phyloP scores from a whole-genome alignment of 768 basidiomycete species.

The Coprinellus aureogranulatus region DNA sequence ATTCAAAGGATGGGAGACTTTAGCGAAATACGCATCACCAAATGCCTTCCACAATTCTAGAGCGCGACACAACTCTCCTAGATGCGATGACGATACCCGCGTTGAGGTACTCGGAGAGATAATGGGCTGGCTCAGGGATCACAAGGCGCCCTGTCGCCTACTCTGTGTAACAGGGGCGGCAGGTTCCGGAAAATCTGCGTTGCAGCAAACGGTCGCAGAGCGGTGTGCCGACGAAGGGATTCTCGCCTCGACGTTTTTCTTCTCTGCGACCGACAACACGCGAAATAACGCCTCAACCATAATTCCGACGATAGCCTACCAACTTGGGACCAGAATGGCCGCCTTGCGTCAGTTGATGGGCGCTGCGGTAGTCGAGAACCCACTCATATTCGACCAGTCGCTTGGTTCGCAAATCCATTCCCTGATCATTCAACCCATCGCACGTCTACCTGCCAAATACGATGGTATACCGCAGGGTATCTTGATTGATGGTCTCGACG shows the following conservation, averaged over 20 bases:
- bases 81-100: slow-evolving; percentile 10
- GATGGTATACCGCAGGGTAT: not conserved
- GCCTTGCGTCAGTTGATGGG: not conserved
- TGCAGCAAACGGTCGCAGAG: slow-evolving; percentile 12
- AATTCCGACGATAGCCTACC: slow-evolving; percentile 13
- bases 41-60: slow-evolving; percentile 1
- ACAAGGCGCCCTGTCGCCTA: not conserved
- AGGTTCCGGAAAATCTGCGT: slow-evolving; percentile 4
- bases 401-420: slow-evolving; percentile 7
- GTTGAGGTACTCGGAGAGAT: not conserved
- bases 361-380: not conserved
- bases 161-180: not conserved
- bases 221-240: not conserved
- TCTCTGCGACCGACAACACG: slow-evolving; percentile 1
- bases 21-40: not conserved
- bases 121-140: slow-evolving; percentile 1
- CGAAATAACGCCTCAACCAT: slow-evolving; percentile 6
- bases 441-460: not conserved
- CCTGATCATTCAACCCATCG: slow-evolving; percentile 5
- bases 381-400: not conserved
- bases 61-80: slow-evolving; percentile 7
- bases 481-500: slow-evolving; percentile 14
- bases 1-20: not conserved
- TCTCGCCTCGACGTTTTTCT: slow-evolving; percentile 11
- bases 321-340: not conserved